Evolutionary conservation across 805 yeast species (phyloP), one percentile per base, ranked within the genome.

Genomic region (Metschnikowia noctiluminum): DNA sequence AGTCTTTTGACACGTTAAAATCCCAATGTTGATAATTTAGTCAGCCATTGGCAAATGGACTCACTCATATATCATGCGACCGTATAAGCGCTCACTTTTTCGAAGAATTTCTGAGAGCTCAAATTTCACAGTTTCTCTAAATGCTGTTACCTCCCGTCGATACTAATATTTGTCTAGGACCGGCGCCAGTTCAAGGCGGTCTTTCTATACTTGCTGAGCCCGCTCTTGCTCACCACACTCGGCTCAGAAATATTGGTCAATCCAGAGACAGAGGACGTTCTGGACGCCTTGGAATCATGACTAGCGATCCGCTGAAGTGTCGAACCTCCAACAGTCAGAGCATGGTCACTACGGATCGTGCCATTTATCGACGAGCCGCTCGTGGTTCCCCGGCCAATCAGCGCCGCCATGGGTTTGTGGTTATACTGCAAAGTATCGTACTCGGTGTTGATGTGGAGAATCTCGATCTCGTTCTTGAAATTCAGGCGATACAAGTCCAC

Each of bases 401-500:
- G 43, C 35, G 56, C 62, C n/a, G 53, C 55, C 28, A 12, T 32
- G 52, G 38, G n/a, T 35, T 43, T 51, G 45, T 61, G 68, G 44
- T 62, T 62, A 55, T 68, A 68, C 7, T 49, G 55, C 35, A 53
- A 36, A 35, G 58, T 26, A 6, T 69, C 71, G 54, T 66, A 61
- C 48, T 66, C 68, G 26, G 74, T 68, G 26, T 63, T 57, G 44
- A 71, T 62, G 48, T 68, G 63, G 60, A 78, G 65, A 16, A 56
- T 56, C 31, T 60, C 70, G 48, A 90, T 83, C 56, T 89, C 96
- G 7, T 70, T 76, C 28, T 70, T 69, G 65, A 89, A 89, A 62
- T 89, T 87, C 67, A 77, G 77, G 54, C 74, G 74, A 69, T 79
- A 88, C 49, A 89, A 66, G 32, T 76, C 78, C 35, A 81, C 76